These are phyloP conservation scores for Inonotus obliquus DNA, from an alignment of 1,284 basidiomycete genomes.

Conservation along the genomic window DNA sequence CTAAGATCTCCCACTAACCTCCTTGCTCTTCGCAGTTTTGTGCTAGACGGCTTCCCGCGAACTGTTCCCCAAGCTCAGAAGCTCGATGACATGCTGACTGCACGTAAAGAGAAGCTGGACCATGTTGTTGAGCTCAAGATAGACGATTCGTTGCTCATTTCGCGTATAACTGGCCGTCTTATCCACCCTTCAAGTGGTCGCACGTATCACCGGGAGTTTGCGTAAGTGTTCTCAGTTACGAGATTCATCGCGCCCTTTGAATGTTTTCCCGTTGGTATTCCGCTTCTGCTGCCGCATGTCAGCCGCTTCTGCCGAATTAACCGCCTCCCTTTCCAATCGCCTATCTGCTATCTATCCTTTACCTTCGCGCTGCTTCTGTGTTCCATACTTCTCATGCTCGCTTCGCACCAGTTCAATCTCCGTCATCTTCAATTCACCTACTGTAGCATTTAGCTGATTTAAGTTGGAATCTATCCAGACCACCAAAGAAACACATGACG, in stretches of 20 bases:
- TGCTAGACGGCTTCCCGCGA: slow-evolving; percentile 97
- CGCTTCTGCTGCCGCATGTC: slow-evolving; percentile 1
- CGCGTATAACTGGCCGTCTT: slow-evolving; percentile 93
- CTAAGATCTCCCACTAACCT: neutral
- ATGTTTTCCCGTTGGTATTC: neutral
- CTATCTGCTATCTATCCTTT: neutral
- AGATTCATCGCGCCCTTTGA: neutral
- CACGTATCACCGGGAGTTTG: slow-evolving; percentile 94
- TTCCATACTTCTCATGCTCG: neutral
- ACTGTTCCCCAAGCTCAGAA: slow-evolving; percentile 98
- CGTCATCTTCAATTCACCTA: no score
- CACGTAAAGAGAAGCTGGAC: slow-evolving; percentile 84
- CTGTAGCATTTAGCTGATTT: no score
- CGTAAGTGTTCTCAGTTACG: slow-evolving; percentile 49
- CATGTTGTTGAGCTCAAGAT: slow-evolving; percentile 91
- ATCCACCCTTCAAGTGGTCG: slow-evolving; percentile 89
- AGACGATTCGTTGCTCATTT: slow-evolving; percentile 93
- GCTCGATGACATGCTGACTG: slow-evolving; percentile 85
- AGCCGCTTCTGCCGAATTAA: neutral
- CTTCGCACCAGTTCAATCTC: no score
- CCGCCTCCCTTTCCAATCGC: neutral
- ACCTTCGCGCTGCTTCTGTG: neutral
- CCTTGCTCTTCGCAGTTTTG: slow-evolving; percentile 72
- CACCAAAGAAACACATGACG: slow-evolving; percentile 91
- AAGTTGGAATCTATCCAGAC: slow-evolving; percentile 46